Evolutionary conservation across 2,329 filamentous ascomycete species (phyloP).

Genomic region (Nigrospora oryzae): DNA sequence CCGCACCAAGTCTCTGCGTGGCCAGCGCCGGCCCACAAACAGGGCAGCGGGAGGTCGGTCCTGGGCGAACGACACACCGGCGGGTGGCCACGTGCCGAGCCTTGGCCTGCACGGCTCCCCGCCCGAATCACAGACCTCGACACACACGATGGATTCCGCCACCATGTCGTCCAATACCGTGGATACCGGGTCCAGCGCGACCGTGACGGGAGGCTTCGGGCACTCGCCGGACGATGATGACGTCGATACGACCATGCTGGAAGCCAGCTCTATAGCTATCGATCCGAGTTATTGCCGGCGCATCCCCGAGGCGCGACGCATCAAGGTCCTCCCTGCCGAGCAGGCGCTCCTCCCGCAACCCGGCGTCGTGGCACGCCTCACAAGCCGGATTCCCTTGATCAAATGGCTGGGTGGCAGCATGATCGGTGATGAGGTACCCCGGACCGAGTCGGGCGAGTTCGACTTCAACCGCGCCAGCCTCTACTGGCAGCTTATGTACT

Average conservation of each 20-base stretch:
- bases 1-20: conserved; percentile 3
- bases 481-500: conserved; percentile 61
- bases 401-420: conserved; percentile 65
- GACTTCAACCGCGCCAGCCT: conserved; percentile 63
- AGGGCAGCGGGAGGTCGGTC: background rate
- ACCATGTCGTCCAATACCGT: conserved; percentile 35
- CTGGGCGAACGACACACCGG: conserved; percentile 11
- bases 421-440: conserved; percentile 68
- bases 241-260: conserved; percentile 4
- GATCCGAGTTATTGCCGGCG: conserved; percentile 45
- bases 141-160: conserved; percentile 48
- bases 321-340: conserved; percentile 57
- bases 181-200: conserved; percentile 34
- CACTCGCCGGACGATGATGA: conserved; percentile 1
- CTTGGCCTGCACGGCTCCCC: conserved; percentile 28
- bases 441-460: conserved; percentile 65
- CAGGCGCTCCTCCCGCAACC: conserved; percentile 64
- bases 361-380: conserved; percentile 53
- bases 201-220: conserved; percentile 27
- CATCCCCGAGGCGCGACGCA: conserved; percentile 59
- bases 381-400: conserved; percentile 60
- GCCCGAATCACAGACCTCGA: conserved; percentile 39
- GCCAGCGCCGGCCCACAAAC: conserved; percentile 1
- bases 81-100: conserved; percentile 6
- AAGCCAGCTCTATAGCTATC: conserved; percentile 16